Base-by-base conservation (phyloP, 2,329 filamentous ascomycete genomes). In the Aspergillus tubingensis region DNA sequence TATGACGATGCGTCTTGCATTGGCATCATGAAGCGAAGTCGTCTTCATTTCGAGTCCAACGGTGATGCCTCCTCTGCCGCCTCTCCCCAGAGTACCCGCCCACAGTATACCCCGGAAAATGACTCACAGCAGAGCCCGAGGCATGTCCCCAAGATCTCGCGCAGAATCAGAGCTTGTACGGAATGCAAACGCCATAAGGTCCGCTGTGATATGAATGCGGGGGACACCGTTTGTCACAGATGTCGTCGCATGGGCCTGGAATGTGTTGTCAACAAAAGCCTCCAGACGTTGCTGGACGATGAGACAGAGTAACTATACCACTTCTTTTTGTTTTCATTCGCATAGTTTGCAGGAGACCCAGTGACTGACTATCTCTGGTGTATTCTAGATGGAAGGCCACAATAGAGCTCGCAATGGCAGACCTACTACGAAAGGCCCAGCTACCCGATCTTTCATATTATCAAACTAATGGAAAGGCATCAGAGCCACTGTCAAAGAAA, bases 121-220 rank as follows among this genome's bases (percentile, higher is more conserved):
- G 68, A 74, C 54, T 58, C 67, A 57, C 71, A 66, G 48, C 61
- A 65, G 19, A 62, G 57, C 30, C 63, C 63, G 30, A 60, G 58
- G 23, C 74, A 77, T 69, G 66, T 76, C 17, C 75, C 75, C 52
- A 77, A 77, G 66, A 79, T 80, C 38, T 79, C 77, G 23, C 75
- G 78, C 60, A 76, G 77, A 65, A 78, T 80, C 66, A 76, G 78
- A 44, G 82, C 82, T 27, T 84, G 82, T 67, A 82, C 81, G 8
- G 79, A 82, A 63, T 84, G 82, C 67, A 79, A 82, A 62, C 80
- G 82, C 59, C 82, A 83, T 63, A 84, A 84, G 70, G 82, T 83
- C 62, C 82, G 82, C 68, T 84, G 82, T 69, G 79, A 83, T 57
- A 83, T 84, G 80, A 76, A 79, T 60, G 72, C 76, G 43, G 77